These are phyloP conservation scores for Aspergillus hortae DNA, from an alignment of 2,329 filamentous ascomycete species.

Conservation along the genomic window DNA sequence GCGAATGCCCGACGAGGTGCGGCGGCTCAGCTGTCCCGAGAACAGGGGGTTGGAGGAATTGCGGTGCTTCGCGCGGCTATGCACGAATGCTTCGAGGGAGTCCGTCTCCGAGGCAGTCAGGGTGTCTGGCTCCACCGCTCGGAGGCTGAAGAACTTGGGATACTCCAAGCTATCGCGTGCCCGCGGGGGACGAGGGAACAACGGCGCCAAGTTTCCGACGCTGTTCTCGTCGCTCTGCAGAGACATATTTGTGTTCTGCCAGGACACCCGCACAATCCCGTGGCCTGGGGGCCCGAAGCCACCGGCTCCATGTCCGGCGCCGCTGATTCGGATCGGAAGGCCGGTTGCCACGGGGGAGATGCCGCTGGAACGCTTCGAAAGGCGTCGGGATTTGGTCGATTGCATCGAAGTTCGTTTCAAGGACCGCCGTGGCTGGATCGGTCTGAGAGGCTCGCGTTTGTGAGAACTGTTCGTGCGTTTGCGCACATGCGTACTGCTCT, in stretches of 20 bases:
- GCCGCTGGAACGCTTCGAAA: slow-evolving; percentile 37
- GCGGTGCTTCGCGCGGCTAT: slow-evolving; percentile 34
- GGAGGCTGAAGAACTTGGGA: slow-evolving; percentile 29
- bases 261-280: slow-evolving; percentile 33
- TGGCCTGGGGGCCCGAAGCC: slow-evolving; percentile 35
- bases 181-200: slow-evolving; percentile 33
- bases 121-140: slow-evolving; percentile 28
- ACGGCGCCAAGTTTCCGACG: slow-evolving; percentile 32
- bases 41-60: slow-evolving; percentile 39
- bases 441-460: slow-evolving; percentile 33
- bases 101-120: slow-evolving; percentile 32
- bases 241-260: slow-evolving; percentile 35
- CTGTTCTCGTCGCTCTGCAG: slow-evolving; percentile 34
- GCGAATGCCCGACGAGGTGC: slow-evolving; percentile 30
- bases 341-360: slow-evolving; percentile 35
- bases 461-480: slow-evolving; percentile 26
- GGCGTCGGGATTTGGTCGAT: slow-evolving; percentile 33
- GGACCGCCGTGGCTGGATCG: slow-evolving; percentile 32
- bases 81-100: slow-evolving; percentile 38
- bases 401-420: slow-evolving; percentile 34
- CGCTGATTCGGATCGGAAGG: slow-evolving; percentile 38
- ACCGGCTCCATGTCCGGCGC: slow-evolving; percentile 41
- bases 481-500: slow-evolving; percentile 26
- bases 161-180: slow-evolving; percentile 25
- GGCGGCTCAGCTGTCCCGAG: slow-evolving; percentile 32